These are phyloP conservation scores for Phytophthora fragariae DNA, from an alignment of 352 stramenopile genomes.

Conservation along the genomic window DNA sequence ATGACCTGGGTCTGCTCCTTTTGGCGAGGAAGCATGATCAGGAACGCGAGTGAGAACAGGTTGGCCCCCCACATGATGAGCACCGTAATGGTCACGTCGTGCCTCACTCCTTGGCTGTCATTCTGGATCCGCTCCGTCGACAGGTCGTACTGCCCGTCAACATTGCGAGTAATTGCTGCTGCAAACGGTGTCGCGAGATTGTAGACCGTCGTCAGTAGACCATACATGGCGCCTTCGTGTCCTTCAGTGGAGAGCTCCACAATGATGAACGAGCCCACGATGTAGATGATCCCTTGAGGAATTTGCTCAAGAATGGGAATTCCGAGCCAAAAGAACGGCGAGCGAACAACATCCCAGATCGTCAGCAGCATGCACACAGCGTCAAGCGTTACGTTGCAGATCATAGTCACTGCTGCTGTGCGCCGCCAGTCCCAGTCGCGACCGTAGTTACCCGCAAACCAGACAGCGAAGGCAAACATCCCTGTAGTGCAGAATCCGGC, in stretches of 20 bases:
- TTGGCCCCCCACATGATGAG: slow-evolving; percentile 65
- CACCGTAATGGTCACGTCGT: slow-evolving; percentile 59
- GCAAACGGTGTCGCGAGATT: slow-evolving; percentile 62
- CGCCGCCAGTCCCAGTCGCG: slow-evolving; percentile 67
- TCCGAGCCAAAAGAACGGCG: slow-evolving; percentile 61
- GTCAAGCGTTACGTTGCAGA: slow-evolving; percentile 50
- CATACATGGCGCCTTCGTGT: slow-evolving; percentile 71
- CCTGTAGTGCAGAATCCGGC: slow-evolving; percentile 38
- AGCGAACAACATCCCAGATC: slow-evolving; percentile 60
- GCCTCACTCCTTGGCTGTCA: slow-evolving; percentile 51
- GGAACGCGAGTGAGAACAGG: slow-evolving; percentile 56
- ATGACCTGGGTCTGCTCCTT: slow-evolving; percentile 73
- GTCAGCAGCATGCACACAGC: slow-evolving; percentile 47
- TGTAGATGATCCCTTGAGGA: slow-evolving; percentile 61
- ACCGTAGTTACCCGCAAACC: slow-evolving; percentile 59
- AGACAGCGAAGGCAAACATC: slow-evolving; percentile 49
- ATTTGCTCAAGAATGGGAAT: slow-evolving; percentile 58
- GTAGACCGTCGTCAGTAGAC: slow-evolving; percentile 67
- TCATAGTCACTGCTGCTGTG: slow-evolving; percentile 41
- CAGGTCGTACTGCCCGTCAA: slow-evolving; percentile 53
- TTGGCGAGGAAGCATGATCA: slow-evolving; percentile 67
- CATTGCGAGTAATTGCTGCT: slow-evolving; percentile 47
- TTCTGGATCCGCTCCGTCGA: slow-evolving; percentile 60
- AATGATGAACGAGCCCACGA: slow-evolving; percentile 64
- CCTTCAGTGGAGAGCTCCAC: slow-evolving; percentile 66